Base-by-base conservation (phyloP, 345 rosid species). In the Luvunga scandens region DNA sequence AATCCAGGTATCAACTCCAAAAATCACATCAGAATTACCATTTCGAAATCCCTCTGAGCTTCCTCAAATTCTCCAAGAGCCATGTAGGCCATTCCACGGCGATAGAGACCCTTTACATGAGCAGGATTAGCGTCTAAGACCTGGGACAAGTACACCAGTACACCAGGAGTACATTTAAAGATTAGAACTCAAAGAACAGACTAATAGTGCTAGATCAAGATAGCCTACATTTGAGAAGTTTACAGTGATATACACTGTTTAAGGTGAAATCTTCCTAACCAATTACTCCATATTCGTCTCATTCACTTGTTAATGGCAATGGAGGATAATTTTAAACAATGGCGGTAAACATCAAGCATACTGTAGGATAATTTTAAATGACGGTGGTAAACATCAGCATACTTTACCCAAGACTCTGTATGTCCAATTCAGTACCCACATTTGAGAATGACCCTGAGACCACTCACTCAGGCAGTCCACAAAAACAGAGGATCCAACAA, bases 21-120 rank as follows among this genome's bases (percentile, higher is more conserved):
- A 31, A 42, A 25, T 28, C 25, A 31, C 28, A 19, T 27, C n/a
- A 62, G 31, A 45, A 65, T 42, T 87, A 96, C 95, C 86, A 69
- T 88, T 77, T 86, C 86, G 73, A 89, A 93, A 88, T 93, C 94
- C 18, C 68, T 87, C 81, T 82, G 87, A 84, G 98, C 98, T 63
- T 92, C 98, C 71, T 89, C 94, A 79, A 94, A 96, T 83, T 92
- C 97, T 79, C 92, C 99, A 48, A 85, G 87, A 28, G 87, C 88
- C 91, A 96, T 81, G 82, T 87, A 84, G 75, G 99, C 98, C 99
- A 90, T 94, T 86, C 99, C 98, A 8, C 99, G 97, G 56, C 95
- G 98, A 80, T 90, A 94, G 14, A 96, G 82, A 80, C 92, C 98
- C 85, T 96, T 96, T 62, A 74, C 92, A 71, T 94, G 93, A 0